phyloP scores from a whole-genome alignment of 306 rosid species.

The Urtica urens region DNA sequence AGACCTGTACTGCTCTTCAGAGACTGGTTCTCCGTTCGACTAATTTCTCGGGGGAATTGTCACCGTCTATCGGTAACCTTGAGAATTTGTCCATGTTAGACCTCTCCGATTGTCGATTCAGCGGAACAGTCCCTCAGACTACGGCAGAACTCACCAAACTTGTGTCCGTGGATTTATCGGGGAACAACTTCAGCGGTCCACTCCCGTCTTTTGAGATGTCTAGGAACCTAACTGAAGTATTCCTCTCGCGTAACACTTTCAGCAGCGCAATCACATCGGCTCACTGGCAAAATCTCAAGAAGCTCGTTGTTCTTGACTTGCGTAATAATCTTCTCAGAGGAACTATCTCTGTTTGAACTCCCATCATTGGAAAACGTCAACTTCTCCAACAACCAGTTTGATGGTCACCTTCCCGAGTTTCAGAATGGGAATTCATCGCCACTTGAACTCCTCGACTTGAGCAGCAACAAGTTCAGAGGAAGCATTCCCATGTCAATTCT shows the following conservation, averaged over 20 bases:
- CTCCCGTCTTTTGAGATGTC: slow-evolving; percentile 15
- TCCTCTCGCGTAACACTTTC: slow-evolving; percentile 16
- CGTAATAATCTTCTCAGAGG: slow-evolving; percentile 13
- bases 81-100: slow-evolving; percentile 11
- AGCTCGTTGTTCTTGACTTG: slow-evolving; percentile 14
- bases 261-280: slow-evolving; percentile 3
- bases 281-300: slow-evolving; percentile 14
- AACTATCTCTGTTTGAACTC: slow-evolving; percentile 11
- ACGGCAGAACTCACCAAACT: slow-evolving; percentile 13
- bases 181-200: slow-evolving; percentile 19
- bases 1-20: not conserved
- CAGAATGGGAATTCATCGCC: not conserved
- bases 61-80: slow-evolving; percentile 16
- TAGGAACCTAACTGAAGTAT: slow-evolving; percentile 12
- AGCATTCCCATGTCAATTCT: slow-evolving; percentile 21
- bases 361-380: slow-evolving; percentile 7
- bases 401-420: slow-evolving; percentile 8
- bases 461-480: slow-evolving; percentile 32
- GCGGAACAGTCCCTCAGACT: slow-evolving; percentile 15
- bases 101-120: slow-evolving; percentile 7
- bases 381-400: slow-evolving; percentile 11
- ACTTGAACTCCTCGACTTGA: slow-evolving; percentile 29
- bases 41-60: slow-evolving; percentile 13
- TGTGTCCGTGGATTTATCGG: slow-evolving; percentile 12
- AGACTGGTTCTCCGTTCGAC: not conserved